phyloP scores from a whole-genome alignment of 768 basidiomycete species.

The Mycena crocata region DNA sequence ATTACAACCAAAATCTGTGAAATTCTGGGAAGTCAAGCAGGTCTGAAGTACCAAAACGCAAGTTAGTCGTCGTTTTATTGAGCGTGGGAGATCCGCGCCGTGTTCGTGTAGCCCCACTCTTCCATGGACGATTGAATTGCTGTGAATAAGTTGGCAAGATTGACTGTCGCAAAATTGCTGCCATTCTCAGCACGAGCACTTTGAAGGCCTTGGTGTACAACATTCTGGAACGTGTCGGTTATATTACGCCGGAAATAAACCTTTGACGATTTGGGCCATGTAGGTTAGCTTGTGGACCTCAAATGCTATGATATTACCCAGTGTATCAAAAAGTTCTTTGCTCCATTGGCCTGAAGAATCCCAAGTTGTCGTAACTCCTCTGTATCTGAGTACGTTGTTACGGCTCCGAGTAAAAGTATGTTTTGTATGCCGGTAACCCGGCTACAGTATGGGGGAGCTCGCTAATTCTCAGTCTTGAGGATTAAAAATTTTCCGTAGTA shows the following conservation, averaged over 20 bases:
- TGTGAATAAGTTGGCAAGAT: slow-evolving; percentile 28
- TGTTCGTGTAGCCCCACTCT: slow-evolving; percentile 34
- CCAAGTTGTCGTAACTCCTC: slow-evolving; percentile 29
- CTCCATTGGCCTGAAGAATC: slow-evolving; percentile 33
- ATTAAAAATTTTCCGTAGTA: no score
- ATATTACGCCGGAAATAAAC: slow-evolving; percentile 24
- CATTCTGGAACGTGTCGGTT: slow-evolving; percentile 31
- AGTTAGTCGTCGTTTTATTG: not conserved
- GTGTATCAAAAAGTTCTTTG: slow-evolving; percentile 35
- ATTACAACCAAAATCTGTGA: slow-evolving; percentile 32
- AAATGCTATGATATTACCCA: slow-evolving; percentile 15
- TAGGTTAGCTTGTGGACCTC: not conserved
- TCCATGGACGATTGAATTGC: slow-evolving; percentile 11
- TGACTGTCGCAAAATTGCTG: slow-evolving; percentile 36
- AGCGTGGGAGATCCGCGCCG: not conserved
- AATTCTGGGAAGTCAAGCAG: slow-evolving; percentile 33
- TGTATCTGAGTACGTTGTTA: not conserved
- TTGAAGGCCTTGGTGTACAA: slow-evolving; percentile 28
- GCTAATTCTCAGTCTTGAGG: no score
- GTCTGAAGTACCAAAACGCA: no score
- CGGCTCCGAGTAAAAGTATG: no score
- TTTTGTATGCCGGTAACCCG: no score
- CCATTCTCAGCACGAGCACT: slow-evolving; percentile 29
- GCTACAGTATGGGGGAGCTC: no score
- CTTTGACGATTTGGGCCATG: not conserved